Percentiles rank a stretch among this genome's conserved stretches.
These are phyloP conservation scores for Sporothrix protearum DNA, from an alignment of 2,329 filamentous ascomycete species.

Conservation along the genomic window DNA sequence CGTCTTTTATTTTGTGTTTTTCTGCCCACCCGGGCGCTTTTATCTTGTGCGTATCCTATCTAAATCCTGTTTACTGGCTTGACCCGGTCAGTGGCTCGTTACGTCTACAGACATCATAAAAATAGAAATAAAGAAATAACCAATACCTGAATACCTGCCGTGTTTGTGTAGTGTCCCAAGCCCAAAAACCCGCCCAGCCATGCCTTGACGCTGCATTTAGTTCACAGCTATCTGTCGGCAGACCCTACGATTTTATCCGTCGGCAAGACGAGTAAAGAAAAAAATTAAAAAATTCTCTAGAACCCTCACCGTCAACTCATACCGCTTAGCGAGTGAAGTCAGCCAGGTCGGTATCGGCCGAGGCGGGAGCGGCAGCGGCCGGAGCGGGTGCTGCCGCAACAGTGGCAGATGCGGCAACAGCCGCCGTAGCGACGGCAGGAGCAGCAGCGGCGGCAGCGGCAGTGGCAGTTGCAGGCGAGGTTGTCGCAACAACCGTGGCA, in stretches of 20 bases:
- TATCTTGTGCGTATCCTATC: conserved; percentile 16
- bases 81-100: not conserved
- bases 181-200: not conserved
- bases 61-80: not conserved
- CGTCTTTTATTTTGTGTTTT: conserved; percentile 2
- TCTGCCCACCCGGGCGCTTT: not conserved
- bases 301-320: not conserved
- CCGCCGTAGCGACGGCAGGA: not conserved
- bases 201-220: not conserved
- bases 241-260: not conserved
- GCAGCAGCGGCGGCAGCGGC: conserved; percentile 16
- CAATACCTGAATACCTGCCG: not conserved
- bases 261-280: not conserved
- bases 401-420: conserved; percentile 2
- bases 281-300: not conserved
- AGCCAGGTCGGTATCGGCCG: conserved; percentile 25
- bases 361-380: conserved; percentile 11
- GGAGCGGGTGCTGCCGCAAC: conserved; percentile 23
- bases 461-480: conserved; percentile 10
- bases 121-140: not conserved
- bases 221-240: not conserved
- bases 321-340: conserved; percentile 31
- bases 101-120: not conserved
- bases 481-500: conserved; percentile 21
- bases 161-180: not conserved